Evolutionary conservation across 2,329 filamentous ascomycete genomes (phyloP).

Genomic region (Stromatinia cepivora): DNA sequence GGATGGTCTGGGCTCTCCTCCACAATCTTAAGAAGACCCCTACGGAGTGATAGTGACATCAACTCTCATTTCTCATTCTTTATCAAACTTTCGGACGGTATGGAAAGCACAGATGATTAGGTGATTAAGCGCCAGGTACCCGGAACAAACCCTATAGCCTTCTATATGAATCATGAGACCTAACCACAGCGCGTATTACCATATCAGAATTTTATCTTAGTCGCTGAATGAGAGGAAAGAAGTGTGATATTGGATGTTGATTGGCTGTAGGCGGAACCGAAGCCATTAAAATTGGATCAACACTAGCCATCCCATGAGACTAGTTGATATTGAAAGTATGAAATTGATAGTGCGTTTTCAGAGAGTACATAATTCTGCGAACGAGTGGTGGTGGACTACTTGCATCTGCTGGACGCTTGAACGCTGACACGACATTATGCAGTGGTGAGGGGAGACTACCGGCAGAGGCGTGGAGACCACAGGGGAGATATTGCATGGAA

Average conservation of each 20-base stretch:
- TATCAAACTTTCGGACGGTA: not conserved
- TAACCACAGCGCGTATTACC: constrained; percentile 12
- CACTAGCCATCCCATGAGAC: not conserved
- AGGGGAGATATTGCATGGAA: constrained; percentile 19
- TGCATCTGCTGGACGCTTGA: constrained; percentile 11
- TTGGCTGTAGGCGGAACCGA: constrained; percentile 9
- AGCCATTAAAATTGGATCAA: not conserved
- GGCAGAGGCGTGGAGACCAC: constrained; percentile 16
- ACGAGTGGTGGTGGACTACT: constrained; percentile 20
- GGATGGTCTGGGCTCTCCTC: constrained; percentile 12
- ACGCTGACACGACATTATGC: constrained; percentile 22
- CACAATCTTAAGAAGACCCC: not conserved
- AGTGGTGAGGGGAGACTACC: constrained; percentile 20
- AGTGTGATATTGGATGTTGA: not conserved
- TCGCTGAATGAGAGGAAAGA: constrained; percentile 14
- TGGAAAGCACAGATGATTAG: constrained; percentile 9
- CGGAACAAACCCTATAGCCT: constrained; percentile 3
- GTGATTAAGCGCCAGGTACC: constrained; percentile 22
- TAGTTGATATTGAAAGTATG: constrained; percentile 1
- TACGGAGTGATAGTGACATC: not conserved
- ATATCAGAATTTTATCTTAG: constrained; percentile 1
- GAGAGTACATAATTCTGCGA: constrained; percentile 15
- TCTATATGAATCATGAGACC: constrained; percentile 8
- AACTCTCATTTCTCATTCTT: not conserved
- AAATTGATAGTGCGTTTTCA: constrained; percentile 12